Evolutionary conservation across 495 filamentous ascomycete species (phyloP).

Genomic region (Penicillium fimorum): DNA sequence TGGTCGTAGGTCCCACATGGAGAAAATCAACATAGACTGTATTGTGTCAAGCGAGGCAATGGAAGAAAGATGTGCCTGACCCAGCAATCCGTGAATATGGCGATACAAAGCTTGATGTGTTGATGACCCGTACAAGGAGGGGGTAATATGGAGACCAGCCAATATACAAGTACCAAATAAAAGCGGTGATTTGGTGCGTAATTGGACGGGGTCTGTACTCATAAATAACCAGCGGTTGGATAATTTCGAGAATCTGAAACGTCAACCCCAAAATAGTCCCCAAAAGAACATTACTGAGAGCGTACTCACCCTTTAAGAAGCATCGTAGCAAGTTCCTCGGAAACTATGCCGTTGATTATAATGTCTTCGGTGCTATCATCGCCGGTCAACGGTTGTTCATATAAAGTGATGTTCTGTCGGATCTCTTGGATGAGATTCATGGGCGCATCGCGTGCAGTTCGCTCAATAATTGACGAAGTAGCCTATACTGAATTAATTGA

Average conservation of each 20-base stretch:
- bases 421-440: too few species aligned
- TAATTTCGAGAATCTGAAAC: conserved; percentile 17
- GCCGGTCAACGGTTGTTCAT: too few species aligned
- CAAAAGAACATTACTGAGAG: background rate
- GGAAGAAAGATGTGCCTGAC: background rate
- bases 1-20: background rate
- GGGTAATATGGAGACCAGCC: background rate
- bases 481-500: background rate
- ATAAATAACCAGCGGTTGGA: conserved; percentile 26
- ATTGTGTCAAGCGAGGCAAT: background rate
- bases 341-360: too few species aligned
- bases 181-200: conserved; percentile 15
- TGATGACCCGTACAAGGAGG: background rate
- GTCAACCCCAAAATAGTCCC: background rate
- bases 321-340: too few species aligned
- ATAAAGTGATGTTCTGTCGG: too few species aligned
- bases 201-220: conserved; percentile 9
- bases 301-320: background rate
- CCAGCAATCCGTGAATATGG: background rate
- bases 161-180: background rate
- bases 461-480: too few species aligned
- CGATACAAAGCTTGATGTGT: background rate
- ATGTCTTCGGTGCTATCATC: too few species aligned
- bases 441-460: too few species aligned
- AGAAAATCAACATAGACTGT: background rate